phyloP scores from a whole-genome alignment of 179 eudicot species.

The Drosera spatulata region DNA sequence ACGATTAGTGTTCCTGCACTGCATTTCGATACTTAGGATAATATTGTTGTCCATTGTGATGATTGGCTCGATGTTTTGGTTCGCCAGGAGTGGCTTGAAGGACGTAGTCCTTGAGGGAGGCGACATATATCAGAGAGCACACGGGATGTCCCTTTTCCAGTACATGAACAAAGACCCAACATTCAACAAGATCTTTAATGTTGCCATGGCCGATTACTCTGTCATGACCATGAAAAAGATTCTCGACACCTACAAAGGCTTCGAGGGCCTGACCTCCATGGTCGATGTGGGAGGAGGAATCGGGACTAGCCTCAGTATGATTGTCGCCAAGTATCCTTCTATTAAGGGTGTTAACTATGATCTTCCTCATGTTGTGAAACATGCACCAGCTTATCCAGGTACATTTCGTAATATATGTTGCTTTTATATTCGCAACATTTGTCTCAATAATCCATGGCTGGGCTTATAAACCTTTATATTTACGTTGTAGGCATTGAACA shows the following conservation, averaged over 20 bases:
- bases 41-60: too few species aligned
- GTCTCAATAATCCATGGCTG: neutral
- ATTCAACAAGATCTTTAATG: conserved; percentile 9
- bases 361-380: conserved; percentile 12
- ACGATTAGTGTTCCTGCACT: too few species aligned
- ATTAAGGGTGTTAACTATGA: conserved; percentile 17
- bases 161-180: too few species aligned
- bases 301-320: conserved; percentile 25
- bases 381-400: conserved; percentile 16
- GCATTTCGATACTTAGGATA: too few species aligned
- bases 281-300: conserved; percentile 31
- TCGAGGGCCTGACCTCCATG: conserved; percentile 10
- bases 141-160: too few species aligned
- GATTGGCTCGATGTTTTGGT: too few species aligned
- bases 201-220: conserved; percentile 16
- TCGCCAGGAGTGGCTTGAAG: conserved; percentile 8
- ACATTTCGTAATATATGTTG: neutral
- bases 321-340: conserved; percentile 19
- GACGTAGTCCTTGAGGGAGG: conserved; percentile 25
- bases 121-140: too few species aligned
- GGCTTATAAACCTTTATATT: neutral
- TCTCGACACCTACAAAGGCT: neutral
- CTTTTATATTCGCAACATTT: too few species aligned
- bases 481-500: conserved; percentile 13
- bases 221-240: conserved; percentile 14